Conservation (phyloP, 2,329 filamentous ascomycete genomes). For the Blastomyces parvus region DNA sequence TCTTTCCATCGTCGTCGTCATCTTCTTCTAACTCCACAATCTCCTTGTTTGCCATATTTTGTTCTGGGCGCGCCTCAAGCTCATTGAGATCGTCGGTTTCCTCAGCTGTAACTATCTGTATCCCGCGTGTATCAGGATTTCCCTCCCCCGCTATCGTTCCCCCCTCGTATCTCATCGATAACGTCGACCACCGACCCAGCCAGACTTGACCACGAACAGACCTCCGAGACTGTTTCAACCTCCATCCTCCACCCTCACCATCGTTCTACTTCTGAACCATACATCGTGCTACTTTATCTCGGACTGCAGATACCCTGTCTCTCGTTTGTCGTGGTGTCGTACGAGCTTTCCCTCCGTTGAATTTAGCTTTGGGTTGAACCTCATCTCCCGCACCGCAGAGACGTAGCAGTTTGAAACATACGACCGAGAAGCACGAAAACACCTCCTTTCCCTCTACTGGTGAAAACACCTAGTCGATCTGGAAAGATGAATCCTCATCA, state of each 20-base stretch:
- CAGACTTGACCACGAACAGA: background rate
- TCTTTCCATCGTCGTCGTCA: background rate
- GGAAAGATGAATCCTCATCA: slow-evolving; percentile 82
- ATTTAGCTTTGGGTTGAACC: background rate
- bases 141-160: background rate
- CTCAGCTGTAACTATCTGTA: background rate
- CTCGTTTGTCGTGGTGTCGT: background rate
- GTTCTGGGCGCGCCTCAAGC: background rate
- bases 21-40: background rate
- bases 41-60: background rate
- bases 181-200: background rate
- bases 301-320: background rate
- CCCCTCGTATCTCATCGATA: background rate
- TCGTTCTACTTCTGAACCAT: background rate
- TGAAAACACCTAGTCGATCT: slow-evolving; percentile 7
- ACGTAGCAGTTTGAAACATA: background rate
- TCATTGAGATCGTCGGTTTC: background rate
- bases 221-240: background rate
- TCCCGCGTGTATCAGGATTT: background rate
- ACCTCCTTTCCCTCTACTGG: background rate
- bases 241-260: background rate
- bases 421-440: background rate
- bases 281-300: background rate
- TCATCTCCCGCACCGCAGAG: background rate
- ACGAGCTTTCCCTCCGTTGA: background rate